Base-by-base conservation (phyloP, 2,329 filamentous ascomycete species). In the Trichoderma sp. region DNA sequence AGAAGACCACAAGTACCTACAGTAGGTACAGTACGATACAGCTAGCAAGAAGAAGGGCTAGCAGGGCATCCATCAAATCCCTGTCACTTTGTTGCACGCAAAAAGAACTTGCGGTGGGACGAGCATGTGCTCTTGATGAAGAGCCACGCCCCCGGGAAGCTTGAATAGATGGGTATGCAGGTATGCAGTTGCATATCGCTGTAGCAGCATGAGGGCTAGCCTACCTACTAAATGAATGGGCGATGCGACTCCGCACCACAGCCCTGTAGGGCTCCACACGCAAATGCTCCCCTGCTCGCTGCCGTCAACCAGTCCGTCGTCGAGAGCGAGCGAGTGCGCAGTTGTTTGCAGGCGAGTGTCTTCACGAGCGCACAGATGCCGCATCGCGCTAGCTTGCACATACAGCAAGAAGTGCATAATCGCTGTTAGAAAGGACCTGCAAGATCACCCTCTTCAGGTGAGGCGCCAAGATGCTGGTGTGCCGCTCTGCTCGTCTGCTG, bases 91-190 rank as follows among this genome's bases (percentile, higher is more conserved):
- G 7, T 10, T 10, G 34, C 2, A 14, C 12, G 12, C 34, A 39
- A 3, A 3, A 39, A 39, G 34, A 4, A 39, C 34, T 50, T 21
- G 61, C 19, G 28, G 50, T 63, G 51, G 52, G 44, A 51, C 52
- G 51, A 47, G 61, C 61, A 63, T 63, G 61, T 63, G 52, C 59
- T 54, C 41, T 62, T 62, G 17, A 62, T 62, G 59, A 62, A 62
- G 59, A 62, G 50, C 59, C 59, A 62, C 59, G 48, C 59, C 59
- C 59, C 59, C 24, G 39, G 19, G 52, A 50, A 50, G 30, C 7
- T 17, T 47, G 50, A 50, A 62, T 62, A 24, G 21, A 24, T 3
- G 21, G 21, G 21, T 24, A 62, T 60, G 57, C 45, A 26, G 6
- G 10, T 57, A 26, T 21, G 10, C 34, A 10, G 24, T 19, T 15